Evolutionary conservation across 495 filamentous ascomycete species (phyloP).

Genomic region (Penicillium cinerascens): DNA sequence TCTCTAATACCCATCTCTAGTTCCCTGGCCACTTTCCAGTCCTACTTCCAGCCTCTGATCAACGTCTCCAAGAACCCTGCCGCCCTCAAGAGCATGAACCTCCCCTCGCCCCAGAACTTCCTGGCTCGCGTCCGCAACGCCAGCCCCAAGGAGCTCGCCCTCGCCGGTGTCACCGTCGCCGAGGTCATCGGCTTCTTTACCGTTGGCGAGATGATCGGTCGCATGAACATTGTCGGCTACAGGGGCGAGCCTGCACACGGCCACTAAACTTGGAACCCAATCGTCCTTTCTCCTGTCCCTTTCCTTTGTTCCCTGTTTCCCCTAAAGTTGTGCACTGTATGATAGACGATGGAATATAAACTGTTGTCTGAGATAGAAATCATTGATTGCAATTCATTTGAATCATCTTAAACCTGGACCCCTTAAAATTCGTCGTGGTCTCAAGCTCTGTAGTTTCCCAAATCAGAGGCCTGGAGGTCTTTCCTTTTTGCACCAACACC

Average conservation of each 20-base stretch:
- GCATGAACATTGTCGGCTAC: conserved; percentile 92
- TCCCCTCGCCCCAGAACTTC: conserved; percentile 46
- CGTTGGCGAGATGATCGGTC: conserved; percentile 92
- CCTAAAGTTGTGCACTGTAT: conserved; percentile 48
- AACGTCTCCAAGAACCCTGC: conserved; percentile 66
- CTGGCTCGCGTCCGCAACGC: conserved; percentile 66
- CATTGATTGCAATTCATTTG: conserved; percentile 19
- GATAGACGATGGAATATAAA: conserved; percentile 54
- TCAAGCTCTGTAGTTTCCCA: conserved; percentile 1
- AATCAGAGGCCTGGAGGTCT: neutral
- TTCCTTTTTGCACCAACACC: no score
- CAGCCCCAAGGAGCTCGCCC: conserved; percentile 60
- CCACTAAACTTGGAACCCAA: conserved; percentile 51
- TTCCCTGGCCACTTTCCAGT: conserved; percentile 74
- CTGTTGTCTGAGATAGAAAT: conserved; percentile 46
- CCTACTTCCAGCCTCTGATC: conserved; percentile 73
- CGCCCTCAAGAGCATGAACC: conserved; percentile 40
- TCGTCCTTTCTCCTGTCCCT: conserved; percentile 27
- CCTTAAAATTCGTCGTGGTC: neutral
- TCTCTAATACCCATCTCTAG: conserved; percentile 46
- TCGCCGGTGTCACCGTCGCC: conserved; percentile 71
- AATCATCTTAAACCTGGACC: neutral
- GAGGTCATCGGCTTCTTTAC: conserved; percentile 97
- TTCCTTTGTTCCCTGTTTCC: conserved; percentile 35
- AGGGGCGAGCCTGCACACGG: conserved; percentile 61